These are phyloP conservation scores for Beta corolliflora DNA, from an alignment of 179 eudicot genomes.

Conservation along the genomic window DNA sequence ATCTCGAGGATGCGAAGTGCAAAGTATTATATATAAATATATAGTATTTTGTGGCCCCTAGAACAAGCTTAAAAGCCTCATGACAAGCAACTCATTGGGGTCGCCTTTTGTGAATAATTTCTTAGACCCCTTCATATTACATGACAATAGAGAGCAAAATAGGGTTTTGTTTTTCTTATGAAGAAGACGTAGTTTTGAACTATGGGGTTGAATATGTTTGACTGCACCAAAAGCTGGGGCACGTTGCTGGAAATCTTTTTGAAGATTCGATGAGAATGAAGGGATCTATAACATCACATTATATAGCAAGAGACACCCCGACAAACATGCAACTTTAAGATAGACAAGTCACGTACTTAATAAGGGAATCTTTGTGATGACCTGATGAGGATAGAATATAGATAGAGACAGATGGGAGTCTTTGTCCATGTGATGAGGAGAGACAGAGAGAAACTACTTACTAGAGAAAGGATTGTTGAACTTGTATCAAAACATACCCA, in stretches of 20 bases:
- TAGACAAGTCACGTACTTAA: not conserved
- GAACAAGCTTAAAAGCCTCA: no score
- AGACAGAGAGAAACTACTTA: not conserved
- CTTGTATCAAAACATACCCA: not conserved
- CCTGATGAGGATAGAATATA: no score
- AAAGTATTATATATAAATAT: no score
- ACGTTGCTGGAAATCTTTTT: constrained; percentile 46
- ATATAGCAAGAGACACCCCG: not conserved
- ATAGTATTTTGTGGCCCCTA: no score
- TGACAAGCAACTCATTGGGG: no score
- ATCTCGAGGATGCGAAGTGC: no score
- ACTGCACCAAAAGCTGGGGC: constrained; percentile 41
- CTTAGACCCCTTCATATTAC: no score
- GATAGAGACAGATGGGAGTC: not conserved
- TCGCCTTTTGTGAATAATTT: no score
- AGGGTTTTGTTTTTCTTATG: no score
- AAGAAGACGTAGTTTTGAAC: no score
- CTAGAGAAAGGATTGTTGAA: not conserved
- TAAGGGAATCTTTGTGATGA: not conserved
- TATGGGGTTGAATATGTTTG: no score
- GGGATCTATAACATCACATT: not conserved
- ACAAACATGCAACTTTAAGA: not conserved
- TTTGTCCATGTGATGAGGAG: not conserved
- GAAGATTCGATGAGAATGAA: not conserved
- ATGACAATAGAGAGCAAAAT: no score